Evolutionary conservation across 331 rosid genomes (phyloP), one percentile per base, ranked within the genome.

Genomic region (Phaseolus coccineus): DNA sequence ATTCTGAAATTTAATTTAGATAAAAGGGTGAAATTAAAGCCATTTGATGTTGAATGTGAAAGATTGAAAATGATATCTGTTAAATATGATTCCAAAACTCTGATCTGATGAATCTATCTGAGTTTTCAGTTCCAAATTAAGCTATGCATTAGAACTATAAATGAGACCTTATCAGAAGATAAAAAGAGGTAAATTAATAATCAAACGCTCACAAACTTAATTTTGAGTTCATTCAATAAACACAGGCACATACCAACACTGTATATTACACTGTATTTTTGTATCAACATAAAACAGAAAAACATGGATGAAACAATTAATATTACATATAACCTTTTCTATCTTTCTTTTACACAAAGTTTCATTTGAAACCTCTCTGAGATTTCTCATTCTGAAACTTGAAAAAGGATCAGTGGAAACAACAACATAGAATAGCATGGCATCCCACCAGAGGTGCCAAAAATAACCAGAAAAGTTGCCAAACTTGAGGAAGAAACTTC

Each of bases 381-480:
- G 84, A 79, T 85, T 75, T 63, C 51, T 65, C 80, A 85, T 71
- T 19, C 47, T 58, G 87, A 87, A 73, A 53, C 77, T 61, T 71
- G 71, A 61, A 83, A 61, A 84, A 76, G 30, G 70, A 78, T 80
- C 81, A 81, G 77, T 68, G 78, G 64, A 88, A 81, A 73, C 67
- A 83, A 73, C 5, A 76, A 22, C 53, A 44, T 8, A 8, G 46
- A 40, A 68, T 6, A 69, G 40, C 61, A 77, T 51, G 77, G 79
- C 87, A 85, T 68, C 85, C 16, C 39, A 52, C 74, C 78, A 12
- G 3, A 80, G 84, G 81, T 77, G 84, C 87, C 42, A 74, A 80
- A 39, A 74, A 80, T 70, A 61, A 69, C 85, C 84, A 84, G 78
- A 79, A 78, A 66, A 1, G 78, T 79, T 71, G 69, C 14, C 85